phyloP scores from a whole-genome alignment of 2,329 filamentous ascomycete species.

The Nannizzia gypsea region DNA sequence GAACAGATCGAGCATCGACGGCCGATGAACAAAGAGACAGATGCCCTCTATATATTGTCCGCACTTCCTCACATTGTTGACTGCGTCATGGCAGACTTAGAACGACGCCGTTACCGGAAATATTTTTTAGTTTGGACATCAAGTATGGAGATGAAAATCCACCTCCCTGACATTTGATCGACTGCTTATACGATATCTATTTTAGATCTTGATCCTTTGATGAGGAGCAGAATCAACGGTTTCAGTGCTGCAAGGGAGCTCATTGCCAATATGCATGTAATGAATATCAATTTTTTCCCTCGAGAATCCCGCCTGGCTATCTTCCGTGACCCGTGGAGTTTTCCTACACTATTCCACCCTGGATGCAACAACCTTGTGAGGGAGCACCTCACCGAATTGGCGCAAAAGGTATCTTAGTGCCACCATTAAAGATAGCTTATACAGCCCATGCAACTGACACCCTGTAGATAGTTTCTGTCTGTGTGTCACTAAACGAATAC shows the following conservation, averaged over 20 bases:
- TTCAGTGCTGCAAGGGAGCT: slow-evolving; percentile 57
- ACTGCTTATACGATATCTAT: neutral
- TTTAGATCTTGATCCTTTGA: slow-evolving; percentile 54
- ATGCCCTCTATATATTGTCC: slow-evolving; percentile 85
- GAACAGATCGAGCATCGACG: slow-evolving; percentile 84
- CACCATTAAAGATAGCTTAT: slow-evolving; percentile 13
- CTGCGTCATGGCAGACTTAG: slow-evolving; percentile 85
- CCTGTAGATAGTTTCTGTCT: slow-evolving; percentile 65
- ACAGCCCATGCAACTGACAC: slow-evolving; percentile 11
- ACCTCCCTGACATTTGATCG: neutral
- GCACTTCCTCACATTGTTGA: slow-evolving; percentile 82
- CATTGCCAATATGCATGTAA: slow-evolving; percentile 67
- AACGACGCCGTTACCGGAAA: slow-evolving; percentile 67
- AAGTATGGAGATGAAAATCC: slow-evolving; percentile 30
- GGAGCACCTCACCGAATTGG: slow-evolving; percentile 69
- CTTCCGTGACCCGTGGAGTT: slow-evolving; percentile 91
- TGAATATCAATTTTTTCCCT: slow-evolving; percentile 81
- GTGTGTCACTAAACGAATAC: slow-evolving; percentile 85
- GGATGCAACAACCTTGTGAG: slow-evolving; percentile 74
- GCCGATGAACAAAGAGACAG: slow-evolving; percentile 74
- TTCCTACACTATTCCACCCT: slow-evolving; percentile 83
- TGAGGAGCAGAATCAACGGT: slow-evolving; percentile 63
- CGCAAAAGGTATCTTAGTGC: slow-evolving; percentile 59
- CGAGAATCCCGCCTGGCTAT: slow-evolving; percentile 84
- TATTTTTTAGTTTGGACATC: slow-evolving; percentile 78